These are phyloP conservation scores for Podospora anserina DNA, from an alignment of 495 filamentous ascomycete genomes.

Conservation along the genomic window DNA sequence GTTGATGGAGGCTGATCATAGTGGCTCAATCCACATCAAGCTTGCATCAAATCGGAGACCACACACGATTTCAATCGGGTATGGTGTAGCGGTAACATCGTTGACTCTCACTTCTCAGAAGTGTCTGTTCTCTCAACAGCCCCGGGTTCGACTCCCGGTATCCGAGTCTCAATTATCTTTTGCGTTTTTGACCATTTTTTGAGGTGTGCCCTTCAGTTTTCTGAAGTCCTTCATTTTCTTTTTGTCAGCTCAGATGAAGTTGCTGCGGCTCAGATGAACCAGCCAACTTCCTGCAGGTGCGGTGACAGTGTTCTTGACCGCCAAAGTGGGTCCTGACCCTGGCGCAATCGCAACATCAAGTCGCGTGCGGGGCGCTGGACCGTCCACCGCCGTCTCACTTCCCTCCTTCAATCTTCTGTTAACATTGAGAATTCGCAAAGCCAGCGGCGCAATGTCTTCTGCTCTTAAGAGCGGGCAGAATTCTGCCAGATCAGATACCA, in stretches of 20 bases:
- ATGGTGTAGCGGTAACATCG: constrained; percentile 8
- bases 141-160: constrained; percentile 7
- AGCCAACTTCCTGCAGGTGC: no score
- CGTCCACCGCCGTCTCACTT: not conserved
- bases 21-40: no score
- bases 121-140: constrained; percentile 7
- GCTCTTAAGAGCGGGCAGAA: not conserved
- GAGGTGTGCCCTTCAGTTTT: not conserved
- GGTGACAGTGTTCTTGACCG: not conserved
- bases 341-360: not conserved
- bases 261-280: not conserved
- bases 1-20: no score
- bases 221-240: not conserved
- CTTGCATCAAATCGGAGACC: not conserved
- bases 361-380: not conserved
- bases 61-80: not conserved
- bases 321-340: not conserved
- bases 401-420: not conserved
- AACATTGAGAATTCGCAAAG: not conserved
- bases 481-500: not conserved
- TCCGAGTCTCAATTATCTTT: constrained; percentile 2
- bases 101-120: constrained; percentile 8
- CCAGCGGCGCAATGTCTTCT: not conserved
- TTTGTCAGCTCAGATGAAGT: not conserved
- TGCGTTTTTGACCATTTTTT: not conserved